Evolutionary conservation across 306 rosid genomes (phyloP), one percentile per base, ranked within the genome.

Genomic region (Corylus americana): DNA sequence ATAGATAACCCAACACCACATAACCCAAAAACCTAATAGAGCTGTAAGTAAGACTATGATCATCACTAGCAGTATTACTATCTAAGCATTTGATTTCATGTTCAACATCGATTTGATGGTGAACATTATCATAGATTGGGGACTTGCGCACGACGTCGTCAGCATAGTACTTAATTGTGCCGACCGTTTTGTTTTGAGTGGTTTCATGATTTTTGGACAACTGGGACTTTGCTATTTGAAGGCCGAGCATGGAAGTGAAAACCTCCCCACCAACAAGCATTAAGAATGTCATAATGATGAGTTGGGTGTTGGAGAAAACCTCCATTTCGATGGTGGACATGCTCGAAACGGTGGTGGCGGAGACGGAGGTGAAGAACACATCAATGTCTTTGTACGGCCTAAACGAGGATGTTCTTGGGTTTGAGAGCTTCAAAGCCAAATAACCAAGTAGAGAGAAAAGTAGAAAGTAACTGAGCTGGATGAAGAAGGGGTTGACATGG

Each of bases 211-310:
- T 18, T 18, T 82, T 73, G 31, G 66, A 16, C 62, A 61, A 55
- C 4, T 18, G 74, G 59, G 39, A 67, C 37, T 37, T 67, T 3
- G 77, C 14, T 37, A 89, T 11, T 5, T 78, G 50, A 70, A 92
- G 88, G 18, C 74, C 85, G 1, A 88, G 80, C 79, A 86, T 13
- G 79, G 98, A 94, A 81, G 81, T 83, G 47, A 91, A 90, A 64
- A 86, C 85, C 64, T 94, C 97, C 0, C 97, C 92, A 11, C 97
- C 97, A 0, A 77, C 3, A 0, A 92, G 78, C 97, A 94, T 94
- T 67, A 90, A 77, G 31, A 83, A 54, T 49, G 89, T 86, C 53
- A 90, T 57, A 49, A 87, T 82, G 50, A 84, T 5, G 54, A 90
- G 94, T 31, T 90, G 93, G 55, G 78, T 29, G 51, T 87, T 84